Evolutionary conservation across 192 early-diverging fungal genomes (phyloP).

Genomic region (Coemansia sp.): DNA sequence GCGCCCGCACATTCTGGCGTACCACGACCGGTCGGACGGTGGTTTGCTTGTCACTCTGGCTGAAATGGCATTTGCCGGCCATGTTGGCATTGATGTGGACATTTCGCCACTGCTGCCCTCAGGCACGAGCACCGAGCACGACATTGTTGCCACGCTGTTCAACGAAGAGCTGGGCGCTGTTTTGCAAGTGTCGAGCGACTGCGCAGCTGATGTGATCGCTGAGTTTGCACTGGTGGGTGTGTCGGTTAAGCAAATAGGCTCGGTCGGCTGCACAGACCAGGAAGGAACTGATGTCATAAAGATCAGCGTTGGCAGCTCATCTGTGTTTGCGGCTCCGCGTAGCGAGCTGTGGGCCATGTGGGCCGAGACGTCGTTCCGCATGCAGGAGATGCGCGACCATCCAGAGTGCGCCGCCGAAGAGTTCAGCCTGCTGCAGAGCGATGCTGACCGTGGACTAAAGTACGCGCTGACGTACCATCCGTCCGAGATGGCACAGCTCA

Average conservation of each 20-base stretch:
- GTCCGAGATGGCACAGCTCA: conserved; percentile 19
- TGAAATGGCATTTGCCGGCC: conserved; percentile 98
- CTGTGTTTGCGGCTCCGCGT: conserved; percentile 61
- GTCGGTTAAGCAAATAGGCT: conserved; percentile 58
- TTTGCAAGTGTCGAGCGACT: conserved; percentile 70
- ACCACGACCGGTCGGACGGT: conserved; percentile 99
- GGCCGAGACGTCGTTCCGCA: conserved; percentile 87
- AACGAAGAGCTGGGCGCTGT: conserved; percentile 99
- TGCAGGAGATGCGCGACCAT: conserved; percentile 91
- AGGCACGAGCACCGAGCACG: conserved; percentile 30
- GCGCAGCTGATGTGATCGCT: conserved; percentile 55
- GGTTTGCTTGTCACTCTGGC: conserved; percentile 87
- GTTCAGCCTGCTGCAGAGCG: conserved; percentile 67
- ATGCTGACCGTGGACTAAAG: conserved; percentile 74
- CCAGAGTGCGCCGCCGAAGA: conserved; percentile 82
- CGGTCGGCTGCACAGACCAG: conserved; percentile 23
- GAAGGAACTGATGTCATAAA: conserved; percentile 52
- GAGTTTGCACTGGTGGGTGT: conserved; percentile 51
- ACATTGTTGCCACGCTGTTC: conserved; percentile 69
- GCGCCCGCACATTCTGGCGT: conserved; percentile 70
- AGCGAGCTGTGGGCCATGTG: conserved; percentile 76
- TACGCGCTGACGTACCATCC: conserved; percentile 79
- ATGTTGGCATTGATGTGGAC: conserved; percentile 75
- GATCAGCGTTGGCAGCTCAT: conserved; percentile 40
- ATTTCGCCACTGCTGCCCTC: conserved; percentile 39